Evolutionary conservation across 164 flowering plant species (phyloP), one percentile per base, ranked within the genome.

Genomic region (Saururus chinensis): DNA sequence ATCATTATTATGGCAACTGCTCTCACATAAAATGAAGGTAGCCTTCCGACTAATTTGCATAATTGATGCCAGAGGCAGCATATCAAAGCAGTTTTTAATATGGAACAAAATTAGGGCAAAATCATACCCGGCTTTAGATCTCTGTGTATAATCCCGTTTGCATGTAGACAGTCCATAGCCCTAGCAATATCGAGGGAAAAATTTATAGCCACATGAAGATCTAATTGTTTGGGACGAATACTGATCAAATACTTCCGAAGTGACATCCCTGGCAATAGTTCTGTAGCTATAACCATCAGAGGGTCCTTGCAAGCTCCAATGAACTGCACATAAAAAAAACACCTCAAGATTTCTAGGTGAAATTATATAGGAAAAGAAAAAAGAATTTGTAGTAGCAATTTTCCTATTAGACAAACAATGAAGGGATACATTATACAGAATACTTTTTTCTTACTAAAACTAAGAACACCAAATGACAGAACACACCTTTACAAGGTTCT

Each of bases 281-380:
- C 98, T 16, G 95, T 82, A 40, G 83, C 90, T 63, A 92, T 85
- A 73, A 85, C 96, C 96, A 91, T 91, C 21, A 83, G 66, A 41
- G 92, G 98, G 62, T 87, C 92, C 70, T 89, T 92, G 59, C 95
- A 92, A 64, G 96, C 98, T 70, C 98, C 98, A 76, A 89, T 83
- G 68, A 92, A 92, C 98, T 92, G 84, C 75, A 75, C 66, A 64
- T 14, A 9, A 51, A 3, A 35, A n/a, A 22, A 7, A 49, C 49
- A 41, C 14, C 49, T 45, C 2, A 45, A 45, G 17, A 6, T 30
- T 30, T 45, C 4, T 45, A 45, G 49, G 49, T 45, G 9, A 45
- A 4, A 45, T 45, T 45, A 45, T 45, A 45, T 17, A 12, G 17
- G 17, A 45, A 45, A 17, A 45, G 11, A 17, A 7, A 45, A 45